Conservation (phyloP, 1,284 basidiomycete genomes). For the Coniophora puteana region DNA sequence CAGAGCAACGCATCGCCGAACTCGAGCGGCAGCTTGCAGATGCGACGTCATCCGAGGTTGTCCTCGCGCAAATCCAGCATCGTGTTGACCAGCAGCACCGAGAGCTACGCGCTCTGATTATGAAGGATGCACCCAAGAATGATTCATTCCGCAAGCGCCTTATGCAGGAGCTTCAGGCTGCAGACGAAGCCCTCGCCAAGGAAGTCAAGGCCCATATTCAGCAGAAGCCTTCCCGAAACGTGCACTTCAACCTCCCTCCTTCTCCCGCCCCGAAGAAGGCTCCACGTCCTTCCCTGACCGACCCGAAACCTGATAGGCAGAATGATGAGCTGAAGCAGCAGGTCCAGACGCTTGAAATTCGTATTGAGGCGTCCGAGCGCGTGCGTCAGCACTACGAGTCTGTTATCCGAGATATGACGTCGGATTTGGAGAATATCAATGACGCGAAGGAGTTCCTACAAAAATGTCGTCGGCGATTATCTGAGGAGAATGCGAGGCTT, state of each 20-base stretch:
- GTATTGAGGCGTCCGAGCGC: slow-evolving; percentile 65
- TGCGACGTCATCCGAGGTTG: slow-evolving; percentile 45
- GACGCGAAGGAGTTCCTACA: slow-evolving; percentile 64
- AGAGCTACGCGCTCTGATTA: slow-evolving; percentile 64
- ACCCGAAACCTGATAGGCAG: slow-evolving; percentile 41
- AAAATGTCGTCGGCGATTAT: slow-evolving; percentile 50
- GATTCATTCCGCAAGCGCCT: slow-evolving; percentile 62
- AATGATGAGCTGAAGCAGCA: slow-evolving; percentile 59
- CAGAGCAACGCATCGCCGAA: slow-evolving; percentile 60
- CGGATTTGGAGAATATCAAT: slow-evolving; percentile 62
- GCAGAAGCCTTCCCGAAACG: slow-evolving; percentile 34
- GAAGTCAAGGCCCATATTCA: slow-evolving; percentile 42
- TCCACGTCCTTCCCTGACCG: slow-evolving; percentile 25
- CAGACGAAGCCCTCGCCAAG: slow-evolving; percentile 59
- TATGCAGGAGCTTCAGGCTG: slow-evolving; percentile 63
- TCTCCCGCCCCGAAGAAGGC: not conserved
- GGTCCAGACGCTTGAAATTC: slow-evolving; percentile 64
- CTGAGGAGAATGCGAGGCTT: slow-evolving; percentile 57
- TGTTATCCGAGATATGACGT: slow-evolving; percentile 57
- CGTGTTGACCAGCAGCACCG: slow-evolving; percentile 66
- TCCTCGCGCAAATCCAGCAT: slow-evolving; percentile 54
- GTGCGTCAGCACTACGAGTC: slow-evolving; percentile 65
- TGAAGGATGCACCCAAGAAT: slow-evolving; percentile 55
- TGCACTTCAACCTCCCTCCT: too few species aligned
- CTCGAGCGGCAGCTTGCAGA: slow-evolving; percentile 65